Evolutionary conservation across 2,329 filamentous ascomycete species (phyloP).

Genomic region (Penicillium sp.): DNA sequence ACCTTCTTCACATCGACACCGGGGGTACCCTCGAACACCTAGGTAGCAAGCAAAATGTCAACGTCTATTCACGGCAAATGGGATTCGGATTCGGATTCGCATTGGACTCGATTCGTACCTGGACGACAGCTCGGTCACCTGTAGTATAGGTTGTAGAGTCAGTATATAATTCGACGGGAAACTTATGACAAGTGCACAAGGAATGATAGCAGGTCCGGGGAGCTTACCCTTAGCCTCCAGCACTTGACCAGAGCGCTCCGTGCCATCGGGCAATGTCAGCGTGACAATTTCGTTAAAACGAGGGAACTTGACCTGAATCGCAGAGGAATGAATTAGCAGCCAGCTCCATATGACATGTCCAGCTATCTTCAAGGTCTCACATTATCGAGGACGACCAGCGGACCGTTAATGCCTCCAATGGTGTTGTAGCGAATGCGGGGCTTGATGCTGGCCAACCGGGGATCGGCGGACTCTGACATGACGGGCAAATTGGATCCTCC

Average conservation of each 20-base stretch:
- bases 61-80: conserved; percentile 13
- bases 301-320: conserved; percentile 86
- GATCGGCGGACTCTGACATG: conserved; percentile 50
- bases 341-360: not conserved
- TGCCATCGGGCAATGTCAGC: conserved; percentile 92
- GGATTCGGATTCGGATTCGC: conserved; percentile 10
- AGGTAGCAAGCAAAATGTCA: conserved; percentile 31
- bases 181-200: not conserved
- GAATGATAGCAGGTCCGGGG: conserved; percentile 3
- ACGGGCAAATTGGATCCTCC: conserved; percentile 24
- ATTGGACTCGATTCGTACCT: conserved; percentile 61
- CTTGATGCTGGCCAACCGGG: conserved; percentile 60
- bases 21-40: conserved; percentile 96
- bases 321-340: conserved; percentile 18
- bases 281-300: conserved; percentile 98
- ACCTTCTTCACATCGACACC: conserved; percentile 99
- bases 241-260: conserved; percentile 90
- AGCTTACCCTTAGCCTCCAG: conserved; percentile 89
- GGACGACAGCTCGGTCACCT: conserved; percentile 94
- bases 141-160: conserved; percentile 18
- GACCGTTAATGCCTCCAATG: conserved; percentile 95
- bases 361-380: conserved; percentile 57
- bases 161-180: conserved; percentile 14
- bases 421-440: conserved; percentile 94
- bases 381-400: conserved; percentile 96